These are phyloP conservation scores for Eucalyptus pumila DNA, from an alignment of 345 rosid genomes.

Conservation along the genomic window DNA sequence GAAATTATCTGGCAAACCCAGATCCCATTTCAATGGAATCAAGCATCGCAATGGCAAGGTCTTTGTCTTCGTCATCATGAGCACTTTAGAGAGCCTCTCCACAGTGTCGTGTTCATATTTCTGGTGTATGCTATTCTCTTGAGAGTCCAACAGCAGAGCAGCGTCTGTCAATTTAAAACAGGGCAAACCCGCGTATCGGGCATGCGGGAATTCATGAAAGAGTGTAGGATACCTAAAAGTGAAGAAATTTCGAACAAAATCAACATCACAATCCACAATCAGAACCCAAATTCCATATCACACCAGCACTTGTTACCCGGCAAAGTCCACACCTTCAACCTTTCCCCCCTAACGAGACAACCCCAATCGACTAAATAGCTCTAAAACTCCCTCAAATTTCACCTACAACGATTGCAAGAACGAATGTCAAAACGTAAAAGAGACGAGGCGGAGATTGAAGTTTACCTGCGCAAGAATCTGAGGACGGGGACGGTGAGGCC, in stretches of 20 bases:
- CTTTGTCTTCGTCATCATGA: conserved; percentile 83
- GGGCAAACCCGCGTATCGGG: conserved; percentile 68
- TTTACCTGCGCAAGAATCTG: conserved; percentile 76
- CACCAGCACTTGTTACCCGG: background rate
- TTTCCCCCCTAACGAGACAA: background rate
- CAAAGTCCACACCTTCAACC: background rate
- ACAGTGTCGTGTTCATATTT: conserved; percentile 51
- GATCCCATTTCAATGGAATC: conserved; percentile 74
- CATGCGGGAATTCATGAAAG: conserved; percentile 79
- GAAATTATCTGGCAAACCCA: conserved; percentile 74
- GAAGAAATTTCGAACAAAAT: background rate
- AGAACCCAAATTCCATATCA: background rate
- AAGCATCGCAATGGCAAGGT: conserved; percentile 56
- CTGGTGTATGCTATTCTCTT: conserved; percentile 60
- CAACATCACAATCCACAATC: background rate
- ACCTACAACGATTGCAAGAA: background rate
- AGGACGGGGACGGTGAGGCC: conserved; percentile 94
- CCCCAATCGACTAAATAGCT: background rate
- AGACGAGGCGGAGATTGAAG: background rate
- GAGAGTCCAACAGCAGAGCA: conserved; percentile 66
- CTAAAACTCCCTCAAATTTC: background rate
- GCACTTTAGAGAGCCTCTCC: conserved; percentile 70
- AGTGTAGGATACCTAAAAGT: conserved; percentile 74
- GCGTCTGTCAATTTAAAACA: conserved; percentile 85
- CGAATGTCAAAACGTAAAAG: background rate